Percentiles rank a stretch among this genome's conserved stretches.
These are phyloP conservation scores for Aurinia saxatilis DNA, from an alignment of 345 rosid genomes.

Conservation along the genomic window DNA sequence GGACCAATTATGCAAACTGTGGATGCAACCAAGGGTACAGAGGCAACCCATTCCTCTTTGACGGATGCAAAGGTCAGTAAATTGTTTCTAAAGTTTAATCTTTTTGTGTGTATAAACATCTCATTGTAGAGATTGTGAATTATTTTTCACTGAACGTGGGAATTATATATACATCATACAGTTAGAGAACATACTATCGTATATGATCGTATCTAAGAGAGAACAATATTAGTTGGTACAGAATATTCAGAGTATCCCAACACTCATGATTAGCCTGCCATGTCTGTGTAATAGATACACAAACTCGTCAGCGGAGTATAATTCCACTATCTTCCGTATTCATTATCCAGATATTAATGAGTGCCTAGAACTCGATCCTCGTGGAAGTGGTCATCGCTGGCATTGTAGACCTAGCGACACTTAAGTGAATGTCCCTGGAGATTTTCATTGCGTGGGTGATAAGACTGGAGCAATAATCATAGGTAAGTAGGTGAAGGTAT, in stretches of 20 bases:
- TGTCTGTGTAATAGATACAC: too few relatives aligned
- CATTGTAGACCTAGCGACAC: not conserved
- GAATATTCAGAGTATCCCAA: too few relatives aligned
- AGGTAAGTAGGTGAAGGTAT: not conserved
- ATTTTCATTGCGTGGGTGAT: not conserved
- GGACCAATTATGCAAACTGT: slow-evolving; percentile 6
- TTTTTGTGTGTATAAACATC: too few relatives aligned
- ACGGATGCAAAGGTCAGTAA: slow-evolving; percentile 20
- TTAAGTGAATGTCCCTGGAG: too few relatives aligned
- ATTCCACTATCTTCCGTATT: not conserved
- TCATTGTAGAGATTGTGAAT: too few relatives aligned
- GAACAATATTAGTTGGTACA: too few relatives aligned
- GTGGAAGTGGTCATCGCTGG: too few relatives aligned
- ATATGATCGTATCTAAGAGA: too few relatives aligned
- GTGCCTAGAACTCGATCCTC: too few relatives aligned
- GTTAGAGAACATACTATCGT: too few relatives aligned
- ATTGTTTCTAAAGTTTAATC: not conserved
- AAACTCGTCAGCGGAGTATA: not conserved
- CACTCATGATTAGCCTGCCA: too few relatives aligned
- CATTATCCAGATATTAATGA: not conserved
- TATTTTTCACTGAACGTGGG: not conserved
- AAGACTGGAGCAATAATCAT: not conserved
- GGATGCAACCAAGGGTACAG: slow-evolving; percentile 18
- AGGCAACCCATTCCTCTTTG: slow-evolving; percentile 25
- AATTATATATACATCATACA: too few relatives aligned